phyloP scores from a whole-genome alignment of 352 stramenopile species.

The Phytophthora brassicae region DNA sequence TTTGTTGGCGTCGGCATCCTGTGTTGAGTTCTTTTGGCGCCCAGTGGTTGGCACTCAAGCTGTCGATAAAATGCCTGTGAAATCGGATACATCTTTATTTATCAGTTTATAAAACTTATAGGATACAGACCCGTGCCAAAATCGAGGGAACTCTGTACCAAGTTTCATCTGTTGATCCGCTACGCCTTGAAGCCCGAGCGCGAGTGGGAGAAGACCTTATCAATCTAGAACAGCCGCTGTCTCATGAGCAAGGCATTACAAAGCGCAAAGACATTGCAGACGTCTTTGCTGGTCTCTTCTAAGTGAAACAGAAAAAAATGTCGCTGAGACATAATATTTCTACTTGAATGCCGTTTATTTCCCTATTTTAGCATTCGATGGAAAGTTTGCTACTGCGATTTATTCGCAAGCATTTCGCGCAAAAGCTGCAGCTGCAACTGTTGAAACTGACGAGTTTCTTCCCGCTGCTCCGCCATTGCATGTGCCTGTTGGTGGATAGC shows the following conservation, averaged over 20 bases:
- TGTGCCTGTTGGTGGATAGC: neutral
- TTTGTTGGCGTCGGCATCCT: too few species aligned
- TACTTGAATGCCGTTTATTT: neutral
- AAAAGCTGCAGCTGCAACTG: conserved; percentile 1
- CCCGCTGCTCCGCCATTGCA: neutral
- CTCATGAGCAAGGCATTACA: neutral
- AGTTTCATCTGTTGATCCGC: neutral
- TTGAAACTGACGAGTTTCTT: neutral
- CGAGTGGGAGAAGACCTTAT: neutral
- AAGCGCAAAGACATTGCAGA: conserved; percentile 3
- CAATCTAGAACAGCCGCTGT: neutral
- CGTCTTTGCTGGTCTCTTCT: neutral
- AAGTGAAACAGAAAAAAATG: neutral
- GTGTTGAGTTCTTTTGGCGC: too few species aligned
- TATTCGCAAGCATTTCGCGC: neutral
- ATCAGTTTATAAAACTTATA: too few species aligned
- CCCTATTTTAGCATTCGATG: neutral
- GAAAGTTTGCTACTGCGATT: neutral
- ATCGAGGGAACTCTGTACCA: too few species aligned
- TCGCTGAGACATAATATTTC: neutral
- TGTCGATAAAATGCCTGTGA: too few species aligned
- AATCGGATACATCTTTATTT: too few species aligned
- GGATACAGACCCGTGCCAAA: too few species aligned
- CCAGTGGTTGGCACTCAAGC: too few species aligned
- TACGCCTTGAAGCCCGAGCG: neutral